phyloP scores from a whole-genome alignment of 257 asterid species.

The Sherardia arvensis region DNA sequence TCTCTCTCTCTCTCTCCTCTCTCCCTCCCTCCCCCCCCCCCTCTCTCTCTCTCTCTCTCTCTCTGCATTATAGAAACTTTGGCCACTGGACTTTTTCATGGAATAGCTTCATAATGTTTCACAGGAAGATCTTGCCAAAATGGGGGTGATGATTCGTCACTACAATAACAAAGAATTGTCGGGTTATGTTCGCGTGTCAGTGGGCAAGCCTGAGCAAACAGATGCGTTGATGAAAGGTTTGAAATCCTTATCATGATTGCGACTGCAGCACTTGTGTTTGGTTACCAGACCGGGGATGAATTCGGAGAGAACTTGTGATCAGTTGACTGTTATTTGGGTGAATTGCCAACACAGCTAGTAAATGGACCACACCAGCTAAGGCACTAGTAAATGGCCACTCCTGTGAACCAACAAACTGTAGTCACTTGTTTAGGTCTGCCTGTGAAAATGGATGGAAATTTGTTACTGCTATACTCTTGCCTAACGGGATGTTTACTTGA shows the following conservation, averaged over 20 bases:
- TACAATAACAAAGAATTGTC: constrained; percentile 76
- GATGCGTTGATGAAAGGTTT: constrained; percentile 63
- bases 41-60: too few relatives aligned
- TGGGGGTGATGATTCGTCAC: constrained; percentile 95
- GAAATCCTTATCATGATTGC: constrained; percentile 30
- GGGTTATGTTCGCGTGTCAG: constrained; percentile 86
- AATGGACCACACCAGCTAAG: background rate
- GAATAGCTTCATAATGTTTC: background rate
- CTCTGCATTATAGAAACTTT: background rate
- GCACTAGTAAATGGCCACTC: background rate
- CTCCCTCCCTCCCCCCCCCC: too few relatives aligned
- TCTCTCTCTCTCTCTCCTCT: too few relatives aligned
- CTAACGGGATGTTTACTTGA: background rate
- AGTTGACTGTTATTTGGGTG: background rate
- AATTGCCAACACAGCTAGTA: too few relatives aligned
- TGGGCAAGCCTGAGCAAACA: constrained; percentile 92
- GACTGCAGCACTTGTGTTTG: background rate
- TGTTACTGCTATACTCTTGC: background rate
- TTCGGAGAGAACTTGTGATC: background rate
- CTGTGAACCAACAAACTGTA: background rate
- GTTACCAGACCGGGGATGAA: background rate
- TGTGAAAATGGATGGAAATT: background rate
- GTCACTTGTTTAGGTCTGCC: background rate
- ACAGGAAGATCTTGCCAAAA: constrained; percentile 84
- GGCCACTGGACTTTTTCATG: background rate